A percentile compares a stretch with the other conserved stretches of the same genome.
phyloP scores from a whole-genome alignment of 345 rosid species.

The Salix udensis region DNA sequence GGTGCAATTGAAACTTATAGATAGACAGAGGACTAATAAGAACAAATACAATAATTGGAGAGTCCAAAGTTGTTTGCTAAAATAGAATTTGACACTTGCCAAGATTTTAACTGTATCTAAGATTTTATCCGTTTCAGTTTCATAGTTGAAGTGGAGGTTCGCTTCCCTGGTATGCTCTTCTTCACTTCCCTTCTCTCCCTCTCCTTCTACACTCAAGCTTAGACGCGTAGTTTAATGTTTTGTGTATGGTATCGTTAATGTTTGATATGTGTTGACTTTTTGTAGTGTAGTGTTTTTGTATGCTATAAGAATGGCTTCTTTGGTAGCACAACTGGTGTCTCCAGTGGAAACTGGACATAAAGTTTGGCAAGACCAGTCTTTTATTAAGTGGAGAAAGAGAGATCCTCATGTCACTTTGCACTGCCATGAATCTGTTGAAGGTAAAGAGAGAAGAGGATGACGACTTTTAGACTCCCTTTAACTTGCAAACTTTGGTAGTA shows the following conservation, averaged over 20 bases:
- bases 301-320: constrained; percentile 13
- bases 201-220: neutral
- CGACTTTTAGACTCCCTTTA: neutral
- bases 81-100: neutral
- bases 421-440: constrained; percentile 87
- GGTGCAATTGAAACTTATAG: neutral
- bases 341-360: constrained; percentile 54
- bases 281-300: neutral
- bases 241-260: neutral
- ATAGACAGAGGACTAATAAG: neutral
- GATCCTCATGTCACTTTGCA: constrained; percentile 84
- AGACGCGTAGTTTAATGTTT: no score
- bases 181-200: neutral
- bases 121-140: neutral
- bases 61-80: neutral
- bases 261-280: neutral
- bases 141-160: neutral
- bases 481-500: neutral
- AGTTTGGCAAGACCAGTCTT: constrained; percentile 78
- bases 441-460: constrained; percentile 18
- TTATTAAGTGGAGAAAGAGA: constrained; percentile 82
- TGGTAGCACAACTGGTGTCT: constrained; percentile 26
- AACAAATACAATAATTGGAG: neutral
- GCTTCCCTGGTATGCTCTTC: neutral
- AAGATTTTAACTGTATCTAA: neutral